Evolutionary conservation across 495 filamentous ascomycete species (phyloP).

Genomic region (Podospora tetraspora): DNA sequence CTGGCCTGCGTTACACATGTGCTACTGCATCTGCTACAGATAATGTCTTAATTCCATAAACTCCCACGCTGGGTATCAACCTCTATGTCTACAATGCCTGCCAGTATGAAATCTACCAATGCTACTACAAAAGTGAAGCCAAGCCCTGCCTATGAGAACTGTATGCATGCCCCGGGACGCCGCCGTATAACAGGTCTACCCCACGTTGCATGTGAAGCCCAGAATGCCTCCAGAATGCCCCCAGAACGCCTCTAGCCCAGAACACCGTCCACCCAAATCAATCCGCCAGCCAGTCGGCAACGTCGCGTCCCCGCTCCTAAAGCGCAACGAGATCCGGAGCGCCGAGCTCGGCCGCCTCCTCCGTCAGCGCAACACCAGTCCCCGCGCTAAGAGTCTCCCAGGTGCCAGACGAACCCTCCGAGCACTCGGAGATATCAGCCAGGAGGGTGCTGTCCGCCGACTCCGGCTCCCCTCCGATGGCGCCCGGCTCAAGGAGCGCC

Average conservation of each 20-base stretch:
- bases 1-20: background rate
- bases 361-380: slow-evolving; percentile 52
- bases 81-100: background rate
- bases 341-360: slow-evolving; percentile 50
- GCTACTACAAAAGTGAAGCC: background rate
- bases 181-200: background rate
- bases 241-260: too few species aligned
- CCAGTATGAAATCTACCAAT: background rate
- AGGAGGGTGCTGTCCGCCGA: background rate
- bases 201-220: too few species aligned
- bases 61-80: slow-evolving; percentile 1
- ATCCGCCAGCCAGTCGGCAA: background rate
- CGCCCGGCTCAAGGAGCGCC: background rate
- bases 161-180: background rate
- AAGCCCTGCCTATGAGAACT: background rate
- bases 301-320: background rate
- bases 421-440: background rate
- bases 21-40: background rate
- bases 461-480: background rate
- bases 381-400: slow-evolving; percentile 4
- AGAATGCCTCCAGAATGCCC: background rate
- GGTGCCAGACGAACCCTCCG: background rate
- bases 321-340: slow-evolving; percentile 37
- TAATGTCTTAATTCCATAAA: background rate
- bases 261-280: background rate